Base-by-base conservation (phyloP, 2,329 filamentous ascomycete species). In the Alternaria rosae region DNA sequence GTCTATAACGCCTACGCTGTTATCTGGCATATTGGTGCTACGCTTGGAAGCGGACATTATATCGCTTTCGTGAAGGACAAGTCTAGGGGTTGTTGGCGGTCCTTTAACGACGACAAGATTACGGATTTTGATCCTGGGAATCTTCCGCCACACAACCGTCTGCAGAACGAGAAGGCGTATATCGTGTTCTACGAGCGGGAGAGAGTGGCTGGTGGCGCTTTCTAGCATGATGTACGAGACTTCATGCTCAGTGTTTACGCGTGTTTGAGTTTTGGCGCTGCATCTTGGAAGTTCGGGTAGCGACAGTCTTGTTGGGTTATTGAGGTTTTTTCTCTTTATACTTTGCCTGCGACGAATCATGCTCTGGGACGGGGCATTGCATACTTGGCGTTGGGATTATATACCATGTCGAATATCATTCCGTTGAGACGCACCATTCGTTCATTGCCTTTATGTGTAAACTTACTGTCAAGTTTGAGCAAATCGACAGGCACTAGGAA, bases 1-100 rank as follows among this genome's bases (percentile, higher is more conserved):
- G 82, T 84, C 6, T 99, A 97, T 78, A 91, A 97, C 74, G 90
- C 92, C 54, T 97, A 97, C 76, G 94, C 90, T 3, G 91, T 97
- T 7, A 87, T 96, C 56, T 85, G 91, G 64, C 94, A 97, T 77
- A 80, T 87, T 5, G 94, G 94, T 21, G 81, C 82, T 1, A 88
- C 85, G 1, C 83, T 91, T 54, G 86, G 87, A 38, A 87, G 87
- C 53, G 94, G 94, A 0, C 94, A 97, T 79, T 97, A 97, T 77
- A 89, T 90, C 55, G 86, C 89, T 4, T 88, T 91, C 26, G 81
- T 82, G 45, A 82, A 80, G 57, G 83, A 85, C 62, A 76, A 75
- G 43, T 77, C 83, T 30, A 81, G 86, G 26, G 83, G 84, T 25
- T 85, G 83, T 62, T 90, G 88, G 88, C 81, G 87, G 28, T 83